phyloP scores from a whole-genome alignment of 2,329 filamentous ascomycete species.

The Nothopassalora personata region DNA sequence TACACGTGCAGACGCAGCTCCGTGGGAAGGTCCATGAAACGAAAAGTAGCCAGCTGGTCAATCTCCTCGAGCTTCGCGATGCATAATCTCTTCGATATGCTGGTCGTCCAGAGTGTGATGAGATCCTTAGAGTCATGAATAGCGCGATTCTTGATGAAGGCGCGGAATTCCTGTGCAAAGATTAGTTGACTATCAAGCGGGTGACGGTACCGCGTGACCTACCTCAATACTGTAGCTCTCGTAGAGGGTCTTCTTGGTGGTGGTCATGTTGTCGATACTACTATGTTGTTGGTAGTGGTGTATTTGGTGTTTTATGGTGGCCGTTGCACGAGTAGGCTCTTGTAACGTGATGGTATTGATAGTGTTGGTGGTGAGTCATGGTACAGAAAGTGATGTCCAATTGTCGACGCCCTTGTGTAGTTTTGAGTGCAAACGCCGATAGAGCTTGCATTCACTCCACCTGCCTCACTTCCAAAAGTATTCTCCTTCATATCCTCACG shows the following conservation, averaged over 20 bases:
- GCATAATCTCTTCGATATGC: not conserved
- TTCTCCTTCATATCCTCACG: conserved; percentile 57
- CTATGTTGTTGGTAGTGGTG: not conserved
- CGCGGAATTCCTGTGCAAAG: not conserved
- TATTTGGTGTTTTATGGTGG: not conserved
- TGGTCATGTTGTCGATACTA: not conserved
- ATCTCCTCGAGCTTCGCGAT: not conserved
- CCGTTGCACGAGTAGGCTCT: not conserved
- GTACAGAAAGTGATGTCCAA: not conserved
- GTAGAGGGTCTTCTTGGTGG: not conserved
- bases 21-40: not conserved
- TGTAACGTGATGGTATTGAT: not conserved
- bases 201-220: not conserved
- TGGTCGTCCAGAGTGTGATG: not conserved
- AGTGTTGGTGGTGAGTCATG: not conserved
- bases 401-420: not conserved
- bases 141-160: no score
- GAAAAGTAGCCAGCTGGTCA: not conserved
- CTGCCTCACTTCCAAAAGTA: not conserved
- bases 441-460: not conserved
- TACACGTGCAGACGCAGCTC: not conserved
- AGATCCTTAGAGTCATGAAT: not conserved
- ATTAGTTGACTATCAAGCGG: not conserved
- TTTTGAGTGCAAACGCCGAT: not conserved
- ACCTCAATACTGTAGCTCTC: not conserved